phyloP scores from a whole-genome alignment of 768 basidiomycete genomes.

The Astraeus odoratus region DNA sequence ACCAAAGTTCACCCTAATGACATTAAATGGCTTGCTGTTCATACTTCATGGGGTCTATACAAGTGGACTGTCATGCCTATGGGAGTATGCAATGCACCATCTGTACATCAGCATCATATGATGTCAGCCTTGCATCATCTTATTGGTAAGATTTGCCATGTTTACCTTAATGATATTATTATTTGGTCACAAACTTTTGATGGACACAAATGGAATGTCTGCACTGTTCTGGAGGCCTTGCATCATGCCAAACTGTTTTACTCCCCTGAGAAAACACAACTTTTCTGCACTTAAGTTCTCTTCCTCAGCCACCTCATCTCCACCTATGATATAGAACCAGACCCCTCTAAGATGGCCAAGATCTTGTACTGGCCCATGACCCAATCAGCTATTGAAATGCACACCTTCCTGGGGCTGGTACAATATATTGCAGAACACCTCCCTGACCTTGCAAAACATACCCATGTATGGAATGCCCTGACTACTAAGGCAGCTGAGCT shows the following conservation, averaged over 20 bases:
- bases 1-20: slow-evolving; percentile 22
- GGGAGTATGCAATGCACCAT: slow-evolving; percentile 26
- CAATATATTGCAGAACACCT: slow-evolving; percentile 27
- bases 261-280: slow-evolving; percentile 22
- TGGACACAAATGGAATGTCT: slow-evolving; percentile 28
- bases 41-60: slow-evolving; percentile 23
- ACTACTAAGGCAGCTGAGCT: slow-evolving; percentile 18
- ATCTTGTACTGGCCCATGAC: slow-evolving; percentile 29
- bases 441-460: slow-evolving; percentile 12
- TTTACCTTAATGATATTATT: slow-evolving; percentile 24
- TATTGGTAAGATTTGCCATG: slow-evolving; percentile 29
- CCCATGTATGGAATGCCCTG: slow-evolving; percentile 3
- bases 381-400: slow-evolving; percentile 8
- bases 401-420: slow-evolving; percentile 19
- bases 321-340: slow-evolving; percentile 15
- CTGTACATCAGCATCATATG: slow-evolving; percentile 29
- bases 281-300: slow-evolving; percentile 18
- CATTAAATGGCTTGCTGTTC: no score
- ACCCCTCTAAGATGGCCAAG: slow-evolving; percentile 17
- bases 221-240: slow-evolving; percentile 23
- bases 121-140: slow-evolving; percentile 23
- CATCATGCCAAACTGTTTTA: slow-evolving; percentile 24
- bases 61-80: slow-evolving; percentile 36
- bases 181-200: slow-evolving; percentile 29
- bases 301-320: slow-evolving; percentile 27